Conservation (phyloP, 1,139 yeast genomes). For the Pichia sp. region DNA sequence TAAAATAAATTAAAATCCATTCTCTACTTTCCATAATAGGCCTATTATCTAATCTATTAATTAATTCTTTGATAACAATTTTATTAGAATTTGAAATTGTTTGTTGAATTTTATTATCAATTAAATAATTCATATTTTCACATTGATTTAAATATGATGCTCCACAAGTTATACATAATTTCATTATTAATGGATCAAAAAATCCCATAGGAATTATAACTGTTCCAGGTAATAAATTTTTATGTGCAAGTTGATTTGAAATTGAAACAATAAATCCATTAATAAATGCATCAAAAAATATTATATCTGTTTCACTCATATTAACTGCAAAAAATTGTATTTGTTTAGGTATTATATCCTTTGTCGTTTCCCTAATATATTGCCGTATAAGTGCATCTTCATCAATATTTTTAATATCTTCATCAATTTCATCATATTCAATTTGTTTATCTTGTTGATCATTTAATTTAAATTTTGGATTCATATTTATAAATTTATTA, state of each 20-base stretch:
- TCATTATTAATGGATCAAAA: constrained; percentile 29
- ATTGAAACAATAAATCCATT: constrained; percentile 35
- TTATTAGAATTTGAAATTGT: constrained; percentile 9
- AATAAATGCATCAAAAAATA: constrained; percentile 31
- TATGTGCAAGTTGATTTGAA: constrained; percentile 39
- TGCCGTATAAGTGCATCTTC: constrained; percentile 9
- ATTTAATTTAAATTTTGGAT: neutral
- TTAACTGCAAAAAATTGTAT: neutral
- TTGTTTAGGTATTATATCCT: neutral
- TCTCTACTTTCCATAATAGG: constrained; percentile 21
- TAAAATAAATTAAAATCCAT: constrained; percentile 23
- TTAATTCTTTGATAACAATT: constrained; percentile 13
- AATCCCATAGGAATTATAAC: constrained; percentile 30
- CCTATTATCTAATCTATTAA: constrained; percentile 12
- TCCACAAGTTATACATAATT: constrained; percentile 36
- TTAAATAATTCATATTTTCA: neutral
- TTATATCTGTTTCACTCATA: neutral
- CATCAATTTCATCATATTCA: neutral
- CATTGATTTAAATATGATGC: constrained; percentile 22
- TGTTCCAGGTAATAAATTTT: constrained; percentile 35
- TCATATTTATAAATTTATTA: constrained; percentile 2
- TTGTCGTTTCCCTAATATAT: constrained; percentile 4
- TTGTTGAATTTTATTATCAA: constrained; percentile 1
- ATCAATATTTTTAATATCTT: neutral
- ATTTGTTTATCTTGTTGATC: neutral